Base-by-base conservation (phyloP, 1,284 basidiomycete species). In the Rhizoctonia solani region DNA sequence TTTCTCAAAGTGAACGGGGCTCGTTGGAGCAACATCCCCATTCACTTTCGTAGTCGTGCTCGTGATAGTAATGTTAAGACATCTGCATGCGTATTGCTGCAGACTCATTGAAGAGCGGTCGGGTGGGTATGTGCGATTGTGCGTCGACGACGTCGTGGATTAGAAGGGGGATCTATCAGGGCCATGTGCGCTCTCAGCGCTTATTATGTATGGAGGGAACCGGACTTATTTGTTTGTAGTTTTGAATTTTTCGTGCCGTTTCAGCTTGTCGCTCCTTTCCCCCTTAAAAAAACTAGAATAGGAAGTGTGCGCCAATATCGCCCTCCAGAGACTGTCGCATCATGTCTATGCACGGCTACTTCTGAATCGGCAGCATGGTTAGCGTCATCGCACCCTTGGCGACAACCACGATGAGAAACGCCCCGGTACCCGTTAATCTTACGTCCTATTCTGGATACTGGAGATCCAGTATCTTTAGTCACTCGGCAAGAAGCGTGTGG, bases 1-100 rank as follows among this genome's bases (percentile, higher is more conserved):
- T 53, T 81, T 79, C 21, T 75, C 75, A 75, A 84, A 90, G 47
- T 82, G 34, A 29, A 42, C 80, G 54, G 80, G 73, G 73, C 85
- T 80, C 70, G 73, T 52, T 27, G 54, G 23, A 21, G 39, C 23
- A n/a, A 54, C 19, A 6, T 19, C 37, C 16, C 11, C 47, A 19
- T 44, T 4, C 19, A 46, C 46, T 37, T n/a, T 37, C 25, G 16
- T 21, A 4, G 42, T 41, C 41, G 59, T 55, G 25, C 63, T 59
- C 9, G 49, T 52, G 11, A 71, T 65, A 30, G 55, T 63, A 53
- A 72, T 54, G 53, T 71, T 71, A 53, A 66, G 71, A 54, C 70
- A 72, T 49, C 63, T 65, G 68, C 71, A 71, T 30, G 59, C 59
- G 59, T 69, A 71, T 52, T 69, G 42, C 59, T 71, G 68, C 53